phyloP scores from a whole-genome alignment of 352 stramenopile species.

The Phytophthora fragariaefolia region DNA sequence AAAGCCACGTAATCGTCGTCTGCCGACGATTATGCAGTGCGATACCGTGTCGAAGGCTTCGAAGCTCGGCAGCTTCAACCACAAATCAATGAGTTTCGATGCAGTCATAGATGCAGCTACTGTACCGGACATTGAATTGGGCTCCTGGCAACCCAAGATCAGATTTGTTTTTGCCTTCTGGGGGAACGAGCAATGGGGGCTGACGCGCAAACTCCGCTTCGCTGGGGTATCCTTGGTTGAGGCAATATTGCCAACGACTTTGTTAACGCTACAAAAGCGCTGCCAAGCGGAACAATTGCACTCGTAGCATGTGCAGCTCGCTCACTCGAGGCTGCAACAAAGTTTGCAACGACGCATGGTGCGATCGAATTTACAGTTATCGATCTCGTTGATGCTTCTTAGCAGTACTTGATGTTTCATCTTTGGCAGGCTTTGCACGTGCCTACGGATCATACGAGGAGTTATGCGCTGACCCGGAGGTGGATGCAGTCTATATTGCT shows the following conservation, averaged over 20 bases:
- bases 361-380: slow-evolving; percentile 1
- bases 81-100: slow-evolving; percentile 17
- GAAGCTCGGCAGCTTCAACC: slow-evolving; percentile 16
- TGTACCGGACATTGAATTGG: too few species aligned
- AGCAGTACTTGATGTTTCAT: slow-evolving; percentile 32
- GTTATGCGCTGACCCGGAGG: slow-evolving; percentile 65
- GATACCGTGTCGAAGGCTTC: not conserved
- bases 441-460: slow-evolving; percentile 88
- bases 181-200: slow-evolving; percentile 12
- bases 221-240: slow-evolving; percentile 70
- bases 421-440: slow-evolving; percentile 47
- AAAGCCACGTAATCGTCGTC: too few species aligned
- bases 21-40: too few species aligned
- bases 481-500: slow-evolving; percentile 92
- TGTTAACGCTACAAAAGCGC: slow-evolving; percentile 47
- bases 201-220: slow-evolving; percentile 37
- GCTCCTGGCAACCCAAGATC: not conserved
- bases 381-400: not conserved
- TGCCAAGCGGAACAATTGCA: slow-evolving; percentile 11
- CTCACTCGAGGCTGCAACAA: slow-evolving; percentile 47
- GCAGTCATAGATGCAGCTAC: too few species aligned
- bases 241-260: slow-evolving; percentile 71
- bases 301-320: slow-evolving; percentile 58
- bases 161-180: slow-evolving; percentile 3
- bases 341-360: slow-evolving; percentile 54